Percentiles rank a stretch among this genome's conserved stretches.
These are phyloP conservation scores for Penicillium sp. DNA, from an alignment of 2,329 filamentous ascomycete genomes.

Conservation along the genomic window DNA sequence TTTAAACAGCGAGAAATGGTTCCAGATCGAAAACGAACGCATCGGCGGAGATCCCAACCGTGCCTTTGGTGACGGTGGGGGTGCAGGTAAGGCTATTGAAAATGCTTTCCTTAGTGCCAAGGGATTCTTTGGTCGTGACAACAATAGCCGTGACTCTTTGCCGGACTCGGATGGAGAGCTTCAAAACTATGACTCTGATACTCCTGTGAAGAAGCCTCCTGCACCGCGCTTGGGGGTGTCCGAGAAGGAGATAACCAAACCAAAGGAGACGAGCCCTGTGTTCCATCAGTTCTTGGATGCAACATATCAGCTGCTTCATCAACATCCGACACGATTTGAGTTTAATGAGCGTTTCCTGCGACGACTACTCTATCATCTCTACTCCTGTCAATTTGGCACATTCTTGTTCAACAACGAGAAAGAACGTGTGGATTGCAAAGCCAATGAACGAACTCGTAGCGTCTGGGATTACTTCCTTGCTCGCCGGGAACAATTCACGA, in stretches of 20 bases:
- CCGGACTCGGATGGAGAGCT: constrained; percentile 60
- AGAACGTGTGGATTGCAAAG: constrained; percentile 69
- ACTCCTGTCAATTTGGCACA: constrained; percentile 94
- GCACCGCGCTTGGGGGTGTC: constrained; percentile 38
- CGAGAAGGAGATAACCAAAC: constrained; percentile 66
- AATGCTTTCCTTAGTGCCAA: constrained; percentile 81
- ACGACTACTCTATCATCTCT: constrained; percentile 85
- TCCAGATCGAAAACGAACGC: constrained; percentile 77
- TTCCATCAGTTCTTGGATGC: constrained; percentile 98
- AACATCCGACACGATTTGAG: constrained; percentile 86
- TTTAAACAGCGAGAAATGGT: constrained; percentile 91
- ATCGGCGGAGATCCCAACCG: constrained; percentile 55
- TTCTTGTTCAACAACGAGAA: constrained; percentile 96
- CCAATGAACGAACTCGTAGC: constrained; percentile 71
- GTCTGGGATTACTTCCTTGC: constrained; percentile 96
- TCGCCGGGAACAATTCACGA: constrained; percentile 75
- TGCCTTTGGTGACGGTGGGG: constrained; percentile 41
- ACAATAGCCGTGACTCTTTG: constrained; percentile 62
- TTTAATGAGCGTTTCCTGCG: constrained; percentile 93
- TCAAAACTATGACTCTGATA: constrained; percentile 50
- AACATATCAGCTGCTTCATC: constrained; percentile 82
- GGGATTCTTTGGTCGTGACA: constrained; percentile 82
- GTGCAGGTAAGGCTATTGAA: constrained; percentile 71
- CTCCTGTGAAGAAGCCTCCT: constrained; percentile 36
- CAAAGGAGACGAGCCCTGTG: constrained; percentile 90